phyloP scores from a whole-genome alignment of 805 yeast species.

The Barnettozyma pratensis region DNA sequence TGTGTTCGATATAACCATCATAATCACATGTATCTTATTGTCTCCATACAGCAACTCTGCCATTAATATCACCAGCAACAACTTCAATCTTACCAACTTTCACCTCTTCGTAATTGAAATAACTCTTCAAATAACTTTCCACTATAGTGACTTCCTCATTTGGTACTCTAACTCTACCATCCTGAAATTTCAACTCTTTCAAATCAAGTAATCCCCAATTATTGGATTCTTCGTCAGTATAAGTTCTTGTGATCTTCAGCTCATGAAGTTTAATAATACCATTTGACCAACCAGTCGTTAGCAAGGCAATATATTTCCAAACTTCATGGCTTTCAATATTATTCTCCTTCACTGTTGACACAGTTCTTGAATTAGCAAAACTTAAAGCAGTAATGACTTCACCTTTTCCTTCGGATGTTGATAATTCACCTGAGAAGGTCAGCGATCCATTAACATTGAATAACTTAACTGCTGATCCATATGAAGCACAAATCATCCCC shows the following conservation, averaged over 20 bases:
- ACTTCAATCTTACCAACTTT: slow-evolving; percentile 36
- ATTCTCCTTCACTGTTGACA: slow-evolving; percentile 20
- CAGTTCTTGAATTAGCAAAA: slow-evolving; percentile 26
- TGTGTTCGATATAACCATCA: background rate
- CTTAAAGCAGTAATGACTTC: slow-evolving; percentile 22
- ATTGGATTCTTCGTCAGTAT: slow-evolving; percentile 1
- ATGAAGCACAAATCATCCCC: slow-evolving; percentile 44
- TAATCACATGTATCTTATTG: slow-evolving; percentile 9
- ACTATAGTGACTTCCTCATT: slow-evolving; percentile 26
- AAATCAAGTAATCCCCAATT: slow-evolving; percentile 23
- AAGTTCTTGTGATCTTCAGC: slow-evolving; percentile 19
- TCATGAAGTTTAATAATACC: slow-evolving; percentile 29
- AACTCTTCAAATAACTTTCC: slow-evolving; percentile 29
- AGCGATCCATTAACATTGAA: slow-evolving; percentile 52
- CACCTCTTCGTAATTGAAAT: slow-evolving; percentile 31
- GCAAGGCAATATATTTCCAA: slow-evolving; percentile 33
- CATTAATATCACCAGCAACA: slow-evolving; percentile 49
- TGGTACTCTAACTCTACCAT: slow-evolving; percentile 12
- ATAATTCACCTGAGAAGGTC: slow-evolving; percentile 22
- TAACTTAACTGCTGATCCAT: slow-evolving; percentile 27
- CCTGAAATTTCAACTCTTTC: slow-evolving; percentile 21
- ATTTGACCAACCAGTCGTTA: slow-evolving; percentile 33
- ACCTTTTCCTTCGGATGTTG: background rate
- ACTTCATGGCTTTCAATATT: slow-evolving; percentile 30
- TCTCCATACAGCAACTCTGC: slow-evolving; percentile 46